Conservation (phyloP, 1,284 basidiomycete genomes). For the Rhizopogon hawkerae region DNA sequence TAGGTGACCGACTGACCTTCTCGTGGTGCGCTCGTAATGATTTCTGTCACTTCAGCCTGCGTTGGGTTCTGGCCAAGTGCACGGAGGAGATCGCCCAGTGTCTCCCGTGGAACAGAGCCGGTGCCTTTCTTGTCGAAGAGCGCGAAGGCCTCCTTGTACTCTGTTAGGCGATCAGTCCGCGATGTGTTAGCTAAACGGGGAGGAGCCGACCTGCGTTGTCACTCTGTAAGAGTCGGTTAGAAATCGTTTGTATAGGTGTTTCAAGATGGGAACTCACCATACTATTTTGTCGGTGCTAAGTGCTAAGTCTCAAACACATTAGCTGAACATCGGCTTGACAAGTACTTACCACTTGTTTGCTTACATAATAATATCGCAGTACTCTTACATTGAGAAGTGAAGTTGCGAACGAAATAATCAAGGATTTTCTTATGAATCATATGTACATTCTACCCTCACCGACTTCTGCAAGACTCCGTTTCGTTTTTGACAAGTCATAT, state of each 20-base stretch:
- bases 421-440: conserved; percentile 17
- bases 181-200: background rate
- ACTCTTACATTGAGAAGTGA: background rate
- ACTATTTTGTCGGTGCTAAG: conserved; percentile 1
- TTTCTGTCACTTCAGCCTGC: conserved; percentile 87
- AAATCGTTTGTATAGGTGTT: background rate
- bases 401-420: too few species aligned
- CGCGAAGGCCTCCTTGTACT: conserved; percentile 95
- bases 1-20: conserved; percentile 51
- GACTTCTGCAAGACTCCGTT: conserved; percentile 21
- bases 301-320: background rate
- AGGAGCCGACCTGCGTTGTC: conserved; percentile 50
- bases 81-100: conserved; percentile 89
- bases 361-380: background rate
- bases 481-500: background rate
- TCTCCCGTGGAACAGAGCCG: conserved; percentile 80
- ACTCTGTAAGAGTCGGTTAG: conserved; percentile 31
- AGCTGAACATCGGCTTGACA: too few species aligned
- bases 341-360: background rate
- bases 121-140: conserved; percentile 97
- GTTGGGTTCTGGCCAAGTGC: conserved; percentile 98
- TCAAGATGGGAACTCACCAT: conserved; percentile 7
- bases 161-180: conserved; percentile 32
- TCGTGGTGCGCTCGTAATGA: conserved; percentile 64
- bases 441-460: conserved; percentile 56